Conservation (phyloP, 768 basidiomycete species). For the Lactarius hengduanensis region DNA sequence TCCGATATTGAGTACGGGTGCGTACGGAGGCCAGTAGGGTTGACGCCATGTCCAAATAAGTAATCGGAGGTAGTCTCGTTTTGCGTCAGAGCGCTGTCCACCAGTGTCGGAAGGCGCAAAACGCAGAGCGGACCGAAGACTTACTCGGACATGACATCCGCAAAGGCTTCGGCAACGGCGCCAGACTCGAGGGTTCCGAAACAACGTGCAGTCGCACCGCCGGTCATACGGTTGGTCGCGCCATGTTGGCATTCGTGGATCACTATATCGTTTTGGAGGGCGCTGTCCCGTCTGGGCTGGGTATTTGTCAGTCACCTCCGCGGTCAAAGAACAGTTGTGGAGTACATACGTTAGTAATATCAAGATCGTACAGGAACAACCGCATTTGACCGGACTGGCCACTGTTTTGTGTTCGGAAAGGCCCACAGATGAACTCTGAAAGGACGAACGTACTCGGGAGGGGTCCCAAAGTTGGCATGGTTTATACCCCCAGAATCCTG, state of each 20-base stretch:
- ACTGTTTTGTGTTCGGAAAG: slow-evolving; percentile 14
- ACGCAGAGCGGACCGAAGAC: not conserved
- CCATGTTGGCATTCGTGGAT: slow-evolving; percentile 47
- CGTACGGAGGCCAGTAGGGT: slow-evolving; percentile 50
- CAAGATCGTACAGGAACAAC: slow-evolving; percentile 36
- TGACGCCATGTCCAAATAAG: slow-evolving; percentile 52
- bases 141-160: slow-evolving; percentile 29
- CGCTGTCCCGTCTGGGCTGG: slow-evolving; percentile 61
- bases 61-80: slow-evolving; percentile 36
- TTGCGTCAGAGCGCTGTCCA: slow-evolving; percentile 38
- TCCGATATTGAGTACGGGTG: slow-evolving; percentile 57
- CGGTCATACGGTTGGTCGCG: slow-evolving; percentile 35
- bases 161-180: slow-evolving; percentile 13
- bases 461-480: slow-evolving; percentile 46
- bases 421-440: not conserved
- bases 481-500: slow-evolving; percentile 47
- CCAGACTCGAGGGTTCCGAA: slow-evolving; percentile 55
- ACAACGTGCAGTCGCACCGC: slow-evolving; percentile 57
- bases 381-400: slow-evolving; percentile 46
- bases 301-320: slow-evolving; percentile 27
- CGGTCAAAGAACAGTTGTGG: slow-evolving; percentile 29
- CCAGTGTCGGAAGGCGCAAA: slow-evolving; percentile 12
- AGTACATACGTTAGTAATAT: not conserved
- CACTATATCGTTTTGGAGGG: slow-evolving; percentile 58
- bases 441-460: slow-evolving; percentile 40